Base-by-base conservation (phyloP, 306 rosid species). In the Sicyos baderoa region DNA sequence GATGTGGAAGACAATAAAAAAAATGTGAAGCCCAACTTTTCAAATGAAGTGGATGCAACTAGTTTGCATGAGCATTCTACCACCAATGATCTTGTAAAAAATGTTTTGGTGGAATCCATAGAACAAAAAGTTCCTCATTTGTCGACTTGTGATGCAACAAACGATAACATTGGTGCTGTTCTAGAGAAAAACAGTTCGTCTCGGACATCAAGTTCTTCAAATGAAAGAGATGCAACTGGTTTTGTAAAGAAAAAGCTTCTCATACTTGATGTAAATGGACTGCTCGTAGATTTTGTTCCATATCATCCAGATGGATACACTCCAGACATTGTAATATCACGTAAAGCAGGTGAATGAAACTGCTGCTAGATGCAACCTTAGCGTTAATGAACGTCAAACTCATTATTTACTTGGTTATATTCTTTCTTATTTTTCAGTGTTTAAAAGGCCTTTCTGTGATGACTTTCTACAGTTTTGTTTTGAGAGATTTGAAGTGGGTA, bases 231-330 rank as follows among this genome's bases (percentile, higher is more conserved):
- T 21, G 44, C 71, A 68, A 73, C 74, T 75, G 50, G 56, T 71
- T 45, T 69, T 72, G 19, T 82, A 29, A 77, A 61, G 80, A 89
- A 85, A 55, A 88, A 93, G 80, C 99, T 93, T 88, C 95, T 93
- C 66, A 84, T 93, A 70, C 96, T 93, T 29, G 99, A 93, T 74
- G 76, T 90, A 72, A 93, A 93, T 82, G 99, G 97, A 15, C 74
- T 93, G 40, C 99, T 93, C 57, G 94, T 83, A 74, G 96, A 93
- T 71, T 77, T 88, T 79, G 90, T 88, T 66, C 14, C 17, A 48
- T 6, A 11, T 59, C 53, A 54, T 76, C 76, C 77, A 10, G 7
- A n/a, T 17, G 56, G 75, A 45, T 73, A 68, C 72, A 74, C 54
- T 73, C 80, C 76, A 9, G 82, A 82, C 83, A 51, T 59, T 54